A percentile compares a stretch with the other conserved stretches of the same genome.
Evolutionary conservation across 2,329 filamentous ascomycete species (phyloP).

Genomic region (Penicillium sp.): DNA sequence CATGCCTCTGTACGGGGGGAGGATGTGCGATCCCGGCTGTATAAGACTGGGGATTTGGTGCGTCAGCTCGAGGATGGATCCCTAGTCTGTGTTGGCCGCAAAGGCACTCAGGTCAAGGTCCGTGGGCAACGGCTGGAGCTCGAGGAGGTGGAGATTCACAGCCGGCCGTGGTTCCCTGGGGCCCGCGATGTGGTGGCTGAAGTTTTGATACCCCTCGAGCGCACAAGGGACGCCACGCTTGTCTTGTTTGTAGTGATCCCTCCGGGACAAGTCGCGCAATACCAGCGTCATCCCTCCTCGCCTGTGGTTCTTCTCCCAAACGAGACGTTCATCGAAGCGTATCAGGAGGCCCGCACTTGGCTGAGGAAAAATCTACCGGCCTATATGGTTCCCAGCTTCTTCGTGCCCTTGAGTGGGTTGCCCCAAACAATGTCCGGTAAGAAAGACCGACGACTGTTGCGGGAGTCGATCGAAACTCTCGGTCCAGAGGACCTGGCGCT

Average conservation of each 20-base stretch:
- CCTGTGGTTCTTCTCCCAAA: background rate
- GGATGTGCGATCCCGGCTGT: background rate
- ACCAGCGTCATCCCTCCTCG: background rate
- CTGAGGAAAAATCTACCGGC: background rate
- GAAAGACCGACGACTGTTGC: background rate
- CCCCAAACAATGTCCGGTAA: background rate
- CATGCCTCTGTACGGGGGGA: background rate
- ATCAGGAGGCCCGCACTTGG: background rate
- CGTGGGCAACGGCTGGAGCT: background rate
- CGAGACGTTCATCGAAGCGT: background rate
- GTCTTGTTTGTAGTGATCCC: background rate
- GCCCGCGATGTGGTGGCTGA: background rate
- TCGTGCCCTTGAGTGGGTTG: background rate
- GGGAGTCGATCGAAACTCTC: background rate
- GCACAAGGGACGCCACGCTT: background rate
- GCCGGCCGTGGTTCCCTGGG: background rate
- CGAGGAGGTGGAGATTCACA: background rate
- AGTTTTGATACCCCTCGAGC: background rate
- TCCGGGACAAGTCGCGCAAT: background rate
- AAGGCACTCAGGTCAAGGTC: background rate
- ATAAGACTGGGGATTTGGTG: background rate
- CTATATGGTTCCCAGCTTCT: background rate
- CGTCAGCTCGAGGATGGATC: background rate
- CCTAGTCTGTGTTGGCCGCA: background rate
- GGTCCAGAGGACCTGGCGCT: background rate